Conservation (phyloP, 129 eudicot genomes). For the Glebionis coronaria region DNA sequence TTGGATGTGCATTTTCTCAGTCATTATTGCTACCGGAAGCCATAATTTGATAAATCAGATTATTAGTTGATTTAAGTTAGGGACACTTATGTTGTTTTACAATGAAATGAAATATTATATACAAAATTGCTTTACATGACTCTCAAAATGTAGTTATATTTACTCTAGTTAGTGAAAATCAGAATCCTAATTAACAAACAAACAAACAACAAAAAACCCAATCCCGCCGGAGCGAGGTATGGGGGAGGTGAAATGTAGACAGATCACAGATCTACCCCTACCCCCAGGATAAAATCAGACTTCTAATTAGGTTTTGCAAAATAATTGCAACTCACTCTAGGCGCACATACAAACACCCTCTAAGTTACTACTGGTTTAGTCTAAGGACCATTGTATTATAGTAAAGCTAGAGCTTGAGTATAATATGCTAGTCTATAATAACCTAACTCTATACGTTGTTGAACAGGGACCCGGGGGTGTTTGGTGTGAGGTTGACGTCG, state of each 20-base stretch:
- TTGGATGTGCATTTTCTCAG: constrained; percentile 1
- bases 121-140: background rate
- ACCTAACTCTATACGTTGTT: constrained; percentile 25
- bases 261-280: no score
- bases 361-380: background rate
- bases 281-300: no score
- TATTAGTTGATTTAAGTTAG: background rate
- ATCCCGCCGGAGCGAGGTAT: no score
- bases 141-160: background rate
- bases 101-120: no score
- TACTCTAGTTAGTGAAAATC: background rate
- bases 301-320: background rate
- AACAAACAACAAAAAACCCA: no score
- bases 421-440: background rate
- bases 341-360: background rate
- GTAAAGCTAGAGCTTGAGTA: background rate
- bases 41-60: background rate
- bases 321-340: background rate
- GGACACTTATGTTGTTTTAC: background rate
- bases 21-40: no score
- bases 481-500: constrained; percentile 92
- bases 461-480: constrained; percentile 91
- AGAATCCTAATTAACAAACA: no score
- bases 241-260: no score
- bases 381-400: background rate